Conservation (phyloP, 1,284 basidiomycete species). For the Apiotrichum porosum region DNA sequence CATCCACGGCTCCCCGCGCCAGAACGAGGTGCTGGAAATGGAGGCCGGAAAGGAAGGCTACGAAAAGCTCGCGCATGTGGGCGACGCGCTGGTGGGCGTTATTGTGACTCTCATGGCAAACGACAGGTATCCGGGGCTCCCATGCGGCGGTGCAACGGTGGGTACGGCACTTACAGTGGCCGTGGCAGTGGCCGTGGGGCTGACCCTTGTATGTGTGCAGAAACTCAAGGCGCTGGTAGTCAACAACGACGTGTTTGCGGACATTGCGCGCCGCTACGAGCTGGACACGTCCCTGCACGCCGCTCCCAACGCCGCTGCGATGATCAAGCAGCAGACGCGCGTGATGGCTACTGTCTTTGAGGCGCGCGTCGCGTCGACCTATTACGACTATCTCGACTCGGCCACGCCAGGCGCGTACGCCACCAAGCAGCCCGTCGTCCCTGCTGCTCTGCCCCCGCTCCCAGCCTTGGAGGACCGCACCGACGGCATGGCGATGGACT, state of each 20-base stretch:
- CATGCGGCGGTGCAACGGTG: slow-evolving; percentile 32
- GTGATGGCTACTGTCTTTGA: slow-evolving; percentile 32
- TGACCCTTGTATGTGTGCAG: too few species aligned
- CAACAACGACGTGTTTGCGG: slow-evolving; percentile 26
- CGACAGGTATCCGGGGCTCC: slow-evolving; percentile 31
- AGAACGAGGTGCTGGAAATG: too few species aligned
- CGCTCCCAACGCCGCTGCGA: slow-evolving; percentile 4
- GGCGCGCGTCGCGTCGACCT: slow-evolving; percentile 37
- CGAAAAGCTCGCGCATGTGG: slow-evolving; percentile 44
- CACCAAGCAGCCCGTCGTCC: too few species aligned
- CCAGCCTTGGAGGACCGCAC: slow-evolving; percentile 6
- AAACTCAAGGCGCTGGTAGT: slow-evolving; percentile 32
- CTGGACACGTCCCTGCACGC: slow-evolving; percentile 24
- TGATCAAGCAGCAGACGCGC: slow-evolving; percentile 16
- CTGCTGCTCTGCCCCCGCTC: not conserved
- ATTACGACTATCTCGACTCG: slow-evolving; percentile 24
- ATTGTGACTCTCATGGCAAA: slow-evolving; percentile 32
- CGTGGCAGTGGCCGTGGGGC: too few species aligned
- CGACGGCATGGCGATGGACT: slow-evolving; percentile 28
- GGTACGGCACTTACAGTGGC: slow-evolving; percentile 8
- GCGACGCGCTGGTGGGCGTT: slow-evolving; percentile 29
- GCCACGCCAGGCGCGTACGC: slow-evolving; percentile 6
- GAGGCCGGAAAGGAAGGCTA: slow-evolving; percentile 18
- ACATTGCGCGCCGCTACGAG: slow-evolving; percentile 25
- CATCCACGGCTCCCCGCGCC: too few species aligned